Conservation (phyloP, 192 early-diverging fungal species). For the Gaertneriomyces sp. region DNA sequence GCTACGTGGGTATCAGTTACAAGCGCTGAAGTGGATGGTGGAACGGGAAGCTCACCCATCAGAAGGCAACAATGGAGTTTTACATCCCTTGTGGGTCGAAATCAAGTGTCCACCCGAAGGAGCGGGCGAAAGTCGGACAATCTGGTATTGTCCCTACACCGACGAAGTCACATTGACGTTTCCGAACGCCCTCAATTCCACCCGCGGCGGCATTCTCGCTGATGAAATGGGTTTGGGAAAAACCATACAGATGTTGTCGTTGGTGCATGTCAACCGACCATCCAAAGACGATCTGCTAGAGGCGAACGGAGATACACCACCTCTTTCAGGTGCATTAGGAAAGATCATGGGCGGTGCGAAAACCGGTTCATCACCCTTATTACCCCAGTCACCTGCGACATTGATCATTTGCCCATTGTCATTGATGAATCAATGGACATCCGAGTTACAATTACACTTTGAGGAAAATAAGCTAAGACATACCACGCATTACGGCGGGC, state of each 20-base stretch:
- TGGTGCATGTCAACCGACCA: conserved; percentile 35
- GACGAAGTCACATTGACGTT: conserved; percentile 27
- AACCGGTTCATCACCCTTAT: neutral
- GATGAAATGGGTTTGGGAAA: conserved; percentile 47
- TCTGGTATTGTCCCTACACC: conserved; percentile 39
- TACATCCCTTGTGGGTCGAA: conserved; percentile 29
- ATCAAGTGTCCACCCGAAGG: conserved; percentile 8
- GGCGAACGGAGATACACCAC: neutral
- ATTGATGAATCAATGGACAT: conserved; percentile 35
- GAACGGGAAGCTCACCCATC: conserved; percentile 8
- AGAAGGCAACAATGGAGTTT: conserved; percentile 4
- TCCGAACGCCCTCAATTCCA: conserved; percentile 25
- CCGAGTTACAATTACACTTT: conserved; percentile 26
- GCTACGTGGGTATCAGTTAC: conserved; percentile 32
- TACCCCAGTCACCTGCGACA: conserved; percentile 17
- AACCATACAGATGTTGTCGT: conserved; percentile 36
- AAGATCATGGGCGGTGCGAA: neutral
- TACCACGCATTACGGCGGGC: conserved; percentile 27
- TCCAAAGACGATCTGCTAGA: neutral
- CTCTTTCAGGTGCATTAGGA: neutral
- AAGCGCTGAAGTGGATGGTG: conserved; percentile 25
- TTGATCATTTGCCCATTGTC: conserved; percentile 42
- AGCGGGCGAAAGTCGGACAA: neutral
- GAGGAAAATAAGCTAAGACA: neutral
- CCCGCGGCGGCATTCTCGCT: conserved; percentile 39